Conservation (phyloP, 495 filamentous ascomycete genomes). For the Cryomyces antarcticus region DNA sequence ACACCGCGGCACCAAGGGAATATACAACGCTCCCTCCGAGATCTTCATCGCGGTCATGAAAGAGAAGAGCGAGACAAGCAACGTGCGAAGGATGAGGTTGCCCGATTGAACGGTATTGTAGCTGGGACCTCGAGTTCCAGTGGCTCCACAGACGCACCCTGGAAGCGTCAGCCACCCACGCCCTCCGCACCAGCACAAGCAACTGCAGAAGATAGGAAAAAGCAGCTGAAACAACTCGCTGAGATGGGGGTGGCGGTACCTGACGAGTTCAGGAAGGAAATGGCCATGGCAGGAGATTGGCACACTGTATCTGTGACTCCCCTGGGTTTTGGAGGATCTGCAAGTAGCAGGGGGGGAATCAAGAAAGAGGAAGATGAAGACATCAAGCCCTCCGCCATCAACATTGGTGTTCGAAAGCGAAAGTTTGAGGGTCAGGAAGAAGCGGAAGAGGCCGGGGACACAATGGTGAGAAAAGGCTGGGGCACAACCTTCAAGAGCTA, state of each 20-base stretch:
- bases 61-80: constrained; percentile 57
- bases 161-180: constrained; percentile 4
- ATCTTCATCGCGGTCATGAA: constrained; percentile 67
- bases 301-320: constrained; percentile 40
- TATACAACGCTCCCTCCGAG: constrained; percentile 75
- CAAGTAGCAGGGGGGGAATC: no score
- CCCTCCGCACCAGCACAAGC: constrained; percentile 17
- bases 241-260: constrained; percentile 76
- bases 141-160: constrained; percentile 3
- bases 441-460: constrained; percentile 41
- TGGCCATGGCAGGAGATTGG: constrained; percentile 89
- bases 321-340: neutral
- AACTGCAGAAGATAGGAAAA: constrained; percentile 52
- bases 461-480: constrained; percentile 46
- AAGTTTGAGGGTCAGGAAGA: constrained; percentile 38
- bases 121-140: constrained; percentile 16
- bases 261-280: constrained; percentile 51
- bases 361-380: constrained; percentile 24
- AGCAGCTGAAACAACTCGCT: constrained; percentile 68
- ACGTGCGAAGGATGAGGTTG: constrained; percentile 68
- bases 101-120: constrained; percentile 62
- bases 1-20: constrained; percentile 72
- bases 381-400: constrained; percentile 18
- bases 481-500: constrained; percentile 48
- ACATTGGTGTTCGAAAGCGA: constrained; percentile 43